Evolutionary conservation across 1,284 basidiomycete genomes (phyloP).

Genomic region (Coniferiporia weirii): DNA sequence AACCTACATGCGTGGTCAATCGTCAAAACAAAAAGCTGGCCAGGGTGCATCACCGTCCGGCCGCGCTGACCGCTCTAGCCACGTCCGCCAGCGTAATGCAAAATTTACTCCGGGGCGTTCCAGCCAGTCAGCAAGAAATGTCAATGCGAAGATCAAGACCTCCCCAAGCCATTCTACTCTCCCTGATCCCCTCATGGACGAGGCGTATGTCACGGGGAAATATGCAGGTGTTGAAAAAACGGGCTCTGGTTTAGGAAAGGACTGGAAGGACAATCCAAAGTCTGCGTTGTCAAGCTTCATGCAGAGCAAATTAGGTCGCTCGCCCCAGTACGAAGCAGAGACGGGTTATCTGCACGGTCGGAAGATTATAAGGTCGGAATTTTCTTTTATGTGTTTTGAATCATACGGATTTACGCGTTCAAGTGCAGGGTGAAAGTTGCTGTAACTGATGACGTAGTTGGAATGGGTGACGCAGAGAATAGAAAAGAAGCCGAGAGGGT

Average conservation of each 20-base stretch:
- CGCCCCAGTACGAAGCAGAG: background rate
- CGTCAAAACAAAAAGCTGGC: background rate
- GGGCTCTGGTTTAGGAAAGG: background rate
- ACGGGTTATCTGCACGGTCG: constrained; percentile 2
- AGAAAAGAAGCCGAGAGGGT: constrained; percentile 73
- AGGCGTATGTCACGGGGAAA: constrained; percentile 5
- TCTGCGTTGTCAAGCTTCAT: constrained; percentile 15
- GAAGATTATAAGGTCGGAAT: constrained; percentile 28
- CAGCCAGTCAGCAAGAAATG: background rate
- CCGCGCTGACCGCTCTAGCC: background rate
- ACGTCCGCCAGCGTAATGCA: background rate
- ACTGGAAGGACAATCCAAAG: constrained; percentile 13
- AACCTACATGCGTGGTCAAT: background rate
- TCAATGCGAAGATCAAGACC: background rate
- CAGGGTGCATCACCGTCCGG: background rate
- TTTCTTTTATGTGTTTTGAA: background rate
- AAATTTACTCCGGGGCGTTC: background rate
- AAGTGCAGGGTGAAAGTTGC: constrained; percentile 42
- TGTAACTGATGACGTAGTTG: constrained; percentile 43
- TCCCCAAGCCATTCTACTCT: background rate
- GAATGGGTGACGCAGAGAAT: constrained; percentile 57
- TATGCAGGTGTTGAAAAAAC: background rate
- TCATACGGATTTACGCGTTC: background rate
- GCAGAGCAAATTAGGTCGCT: background rate
- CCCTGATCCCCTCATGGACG: constrained; percentile 12